Evolutionary conservation across 352 stramenopile genomes (phyloP), one percentile per base, ranked within the genome.

Genomic region (Pseudoperonospora humuli): DNA sequence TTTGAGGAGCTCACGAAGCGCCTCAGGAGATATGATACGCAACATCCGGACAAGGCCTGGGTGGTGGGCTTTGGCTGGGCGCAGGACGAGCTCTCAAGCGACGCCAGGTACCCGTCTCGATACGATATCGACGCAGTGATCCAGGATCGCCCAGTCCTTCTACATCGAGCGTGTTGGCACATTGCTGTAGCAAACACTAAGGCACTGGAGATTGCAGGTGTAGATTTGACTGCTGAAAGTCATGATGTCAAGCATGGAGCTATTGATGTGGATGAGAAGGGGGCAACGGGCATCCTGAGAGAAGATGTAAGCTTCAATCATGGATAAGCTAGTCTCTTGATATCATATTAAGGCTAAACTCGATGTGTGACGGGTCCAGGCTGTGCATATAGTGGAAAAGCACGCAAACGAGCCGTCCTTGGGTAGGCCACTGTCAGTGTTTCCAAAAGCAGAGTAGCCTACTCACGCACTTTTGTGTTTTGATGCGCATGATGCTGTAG

Each of bases 141-240:
- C 13, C 56, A 48, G 4, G 61, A 67, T 35, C 75, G 75, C 0
- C 82, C 83, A 0, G 74, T 94, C 24, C 50, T 95, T 32, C 62
- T 96, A 11, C 87, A 93, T 53, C 81, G 86, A n/a, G 75, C 67
- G 2, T 96, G 86, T 39, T 95, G 81, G 81, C 86, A 96, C 46
- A 92, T 94, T 49, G 74, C 74, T 21, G 80, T 84, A 1, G 83
- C 78, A 26, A 96, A 93, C 46, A 89, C 80, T 9, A 85, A 80
- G 44, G 86, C 86, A 20, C 59, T 95, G 5, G 75, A 91, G 35
- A 59, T 85, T 26, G 70, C 71, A 5, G 70, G 67, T 10, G 50
- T 90, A 13, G 55, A 86, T 24, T 33, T 74, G 29, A 26, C 46
- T 14, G 46, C 61, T 11, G 68, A 36, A 34, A 47, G 49, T 17